Evolutionary conservation across 208 protist genomes (phyloP), one percentile per base, ranked within the genome.

Genomic region (Crithidia acanthocephali): DNA sequence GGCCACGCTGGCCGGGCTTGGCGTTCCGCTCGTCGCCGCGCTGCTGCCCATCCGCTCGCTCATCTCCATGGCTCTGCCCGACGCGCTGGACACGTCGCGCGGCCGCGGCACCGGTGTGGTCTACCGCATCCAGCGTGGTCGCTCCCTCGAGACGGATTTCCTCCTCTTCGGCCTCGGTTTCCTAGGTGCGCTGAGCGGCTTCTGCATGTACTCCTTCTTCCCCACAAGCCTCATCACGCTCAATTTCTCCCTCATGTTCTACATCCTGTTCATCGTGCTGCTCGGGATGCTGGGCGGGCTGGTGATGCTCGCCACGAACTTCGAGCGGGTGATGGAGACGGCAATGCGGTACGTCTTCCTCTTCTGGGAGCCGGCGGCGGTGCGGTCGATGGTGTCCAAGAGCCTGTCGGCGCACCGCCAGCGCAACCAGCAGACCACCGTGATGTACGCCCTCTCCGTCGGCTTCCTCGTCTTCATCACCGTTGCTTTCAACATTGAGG

Each of bases 401-500:
- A 98, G 94, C 73, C 67, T 99, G 2, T 68, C 92, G 5, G 84
- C 95, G 15, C 97, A 99, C 57, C 86, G 87, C 32, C 35, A 71
- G 27, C 69, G 96, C 45, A 99, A 99, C 60, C 86, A 92, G 30
- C 97, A 98, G 70, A 98, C 97, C 0, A 95, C 97, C 5, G 75
- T 98, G 13, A 97, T 98, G 87, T 99, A 98, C 72, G 70, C 96
- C 0, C 68, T 98, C 1, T 84, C 88, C 1, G 68, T 99, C 8
- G 83, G 80, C 22, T 98, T 98, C 59, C 85, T 98, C 67, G 86
- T 98, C 62, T 98, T 98, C 76, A 80, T 97, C 50, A 88, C 87
- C 11, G 91, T 98, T 2, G 73, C 81, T 2, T 94, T 96, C 68
- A 68, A 89, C 28, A 79, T 95, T 23, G 80, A 97, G 63, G 68